phyloP scores from a whole-genome alignment of 1,139 yeast species.

The Lodderomyces orthopsilosis region DNA sequence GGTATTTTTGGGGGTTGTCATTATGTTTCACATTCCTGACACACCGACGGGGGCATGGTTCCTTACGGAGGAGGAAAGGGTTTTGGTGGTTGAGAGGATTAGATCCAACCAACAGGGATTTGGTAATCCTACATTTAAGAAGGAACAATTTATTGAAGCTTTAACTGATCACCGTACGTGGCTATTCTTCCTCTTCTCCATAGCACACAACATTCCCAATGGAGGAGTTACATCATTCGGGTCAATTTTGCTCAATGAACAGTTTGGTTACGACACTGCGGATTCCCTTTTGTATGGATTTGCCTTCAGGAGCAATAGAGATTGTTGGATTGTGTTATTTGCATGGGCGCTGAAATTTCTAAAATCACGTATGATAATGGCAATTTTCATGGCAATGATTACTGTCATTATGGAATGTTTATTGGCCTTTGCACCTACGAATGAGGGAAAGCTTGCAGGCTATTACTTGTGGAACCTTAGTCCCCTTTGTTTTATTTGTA shows the following conservation, averaged over 20 bases:
- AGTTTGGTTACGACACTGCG: slow-evolving; percentile 39
- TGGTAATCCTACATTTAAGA: slow-evolving; percentile 53
- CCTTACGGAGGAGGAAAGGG: slow-evolving; percentile 47
- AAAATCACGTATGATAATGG: slow-evolving; percentile 40
- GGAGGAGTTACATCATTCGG: slow-evolving; percentile 42
- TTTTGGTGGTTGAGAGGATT: slow-evolving; percentile 33
- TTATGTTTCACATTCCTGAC: slow-evolving; percentile 28
- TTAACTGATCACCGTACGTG: slow-evolving; percentile 43
- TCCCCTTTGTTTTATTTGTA: slow-evolving; percentile 46
- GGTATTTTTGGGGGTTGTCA: slow-evolving; percentile 22
- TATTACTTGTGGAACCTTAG: slow-evolving; percentile 23
- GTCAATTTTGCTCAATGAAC: slow-evolving; percentile 41
- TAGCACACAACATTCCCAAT: slow-evolving; percentile 31
- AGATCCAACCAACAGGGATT: slow-evolving; percentile 51
- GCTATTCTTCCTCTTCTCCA: slow-evolving; percentile 34
- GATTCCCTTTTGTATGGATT: slow-evolving; percentile 31
- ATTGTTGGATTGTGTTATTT: slow-evolving; percentile 35
- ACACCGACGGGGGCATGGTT: slow-evolving; percentile 32
- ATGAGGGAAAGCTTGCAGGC: slow-evolving; percentile 43
- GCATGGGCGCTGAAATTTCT: slow-evolving; percentile 26
- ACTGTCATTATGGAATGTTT: slow-evolving; percentile 41
- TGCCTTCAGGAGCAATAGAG: slow-evolving; percentile 39
- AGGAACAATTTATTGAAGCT: slow-evolving; percentile 54
- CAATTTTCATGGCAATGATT: slow-evolving; percentile 38
- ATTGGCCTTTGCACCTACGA: slow-evolving; percentile 44